Base-by-base conservation (phyloP, 257 asterid species). In the Nicotiana knightiana region DNA sequence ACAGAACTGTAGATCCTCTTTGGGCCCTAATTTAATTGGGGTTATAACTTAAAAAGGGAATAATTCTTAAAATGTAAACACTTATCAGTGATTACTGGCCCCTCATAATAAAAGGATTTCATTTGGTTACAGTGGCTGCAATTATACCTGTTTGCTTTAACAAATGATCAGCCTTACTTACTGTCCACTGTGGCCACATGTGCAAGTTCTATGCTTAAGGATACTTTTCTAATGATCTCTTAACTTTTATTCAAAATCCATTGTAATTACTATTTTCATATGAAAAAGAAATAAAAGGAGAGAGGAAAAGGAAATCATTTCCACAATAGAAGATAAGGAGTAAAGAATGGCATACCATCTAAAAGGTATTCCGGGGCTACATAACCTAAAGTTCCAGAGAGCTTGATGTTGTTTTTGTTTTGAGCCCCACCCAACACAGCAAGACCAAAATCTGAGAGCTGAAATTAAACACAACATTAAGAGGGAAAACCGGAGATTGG, bases 291-390 rank as follows among this genome's bases (percentile, higher is more conserved):
- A 71, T 17, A 48, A 76, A 12, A 9, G 6, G 2, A 28, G 35
- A 13, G 57, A 5, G 57, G 15, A 55, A 21, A 64, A 26, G 53
- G 67, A 62, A 48, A 11, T 21, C 43, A 17, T 48, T 17, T 82
- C 26, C 21, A 39, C 15, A 37, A 11, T 39, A 54, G 11, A 37
- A 37, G 62, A 18, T 71, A 28, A 33, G 67, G 65, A 81, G 58
- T 46, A 54, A 39, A 58, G 62, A 70, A 77, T 66, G 46, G 62
- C 91, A 51, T 83, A 93, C 97, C 97, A 80, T 93, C 91, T 86
- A 93, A 86, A 61, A 93, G 88, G 80, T 93, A 93, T 81, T 93
- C 97, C 9, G 97, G 97, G 67, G 97, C 97, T 28, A 93, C 96
- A 87, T 93, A 93, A 68, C 96, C 97, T 81, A 93, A 51, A 24